Percentiles rank a stretch among this genome's conserved stretches.
phyloP scores from a whole-genome alignment of 139 green algal species.

The Spirogloea muscicola region DNA sequence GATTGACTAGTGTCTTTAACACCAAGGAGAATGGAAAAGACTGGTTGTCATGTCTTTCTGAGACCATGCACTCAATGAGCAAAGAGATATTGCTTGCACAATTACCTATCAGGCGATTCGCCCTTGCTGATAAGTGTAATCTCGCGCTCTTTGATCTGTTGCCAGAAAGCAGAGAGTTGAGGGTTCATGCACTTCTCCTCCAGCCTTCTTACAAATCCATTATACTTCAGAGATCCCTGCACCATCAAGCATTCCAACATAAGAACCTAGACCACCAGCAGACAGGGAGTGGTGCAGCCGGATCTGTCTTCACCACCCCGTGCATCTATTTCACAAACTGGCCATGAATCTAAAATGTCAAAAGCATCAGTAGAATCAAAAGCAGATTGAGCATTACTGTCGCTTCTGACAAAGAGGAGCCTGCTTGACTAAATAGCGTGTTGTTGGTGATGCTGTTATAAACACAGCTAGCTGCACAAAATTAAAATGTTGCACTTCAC shows the following conservation, averaged over 20 bases:
- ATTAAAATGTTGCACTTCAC: not conserved
- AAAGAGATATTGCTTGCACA: too few relatives aligned
- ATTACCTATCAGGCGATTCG: conserved; percentile 7
- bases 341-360: not conserved
- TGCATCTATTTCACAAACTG: not conserved
- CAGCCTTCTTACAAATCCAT: conserved; percentile 1
- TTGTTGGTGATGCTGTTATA: not conserved
- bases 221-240: not conserved
- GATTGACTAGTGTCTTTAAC: too few relatives aligned
- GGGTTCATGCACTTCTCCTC: not conserved
- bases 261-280: not conserved
- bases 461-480: not conserved
- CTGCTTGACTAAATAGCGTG: not conserved
- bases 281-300: not conserved
- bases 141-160: not conserved
- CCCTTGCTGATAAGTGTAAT: conserved; percentile 1
- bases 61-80: too few relatives aligned
- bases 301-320: not conserved
- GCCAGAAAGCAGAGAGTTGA: conserved; percentile 1
- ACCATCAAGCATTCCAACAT: not conserved
- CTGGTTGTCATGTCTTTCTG: too few relatives aligned
- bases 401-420: not conserved
- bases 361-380: not conserved
- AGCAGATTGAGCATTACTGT: not conserved
- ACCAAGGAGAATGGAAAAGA: too few relatives aligned